A percentile compares a stretch with the other conserved stretches of the same genome.
These are phyloP conservation scores for Podospora appendiculata DNA, from an alignment of 495 filamentous ascomycete genomes.

Conservation along the genomic window DNA sequence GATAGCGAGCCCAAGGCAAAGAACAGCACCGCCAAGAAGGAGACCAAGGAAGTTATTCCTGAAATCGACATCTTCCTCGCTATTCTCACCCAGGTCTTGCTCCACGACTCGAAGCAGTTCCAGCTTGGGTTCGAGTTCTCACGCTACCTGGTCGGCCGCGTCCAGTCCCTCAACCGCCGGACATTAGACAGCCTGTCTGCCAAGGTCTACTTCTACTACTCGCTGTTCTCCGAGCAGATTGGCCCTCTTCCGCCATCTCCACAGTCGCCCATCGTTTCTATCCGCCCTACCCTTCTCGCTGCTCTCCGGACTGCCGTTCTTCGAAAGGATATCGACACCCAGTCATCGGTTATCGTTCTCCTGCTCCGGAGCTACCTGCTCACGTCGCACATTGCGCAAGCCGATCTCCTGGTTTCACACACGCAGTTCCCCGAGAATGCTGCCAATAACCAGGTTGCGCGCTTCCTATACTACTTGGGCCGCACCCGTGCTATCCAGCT, in stretches of 20 bases:
- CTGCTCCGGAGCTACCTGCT: constrained; percentile 93
- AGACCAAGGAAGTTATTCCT: constrained; percentile 67
- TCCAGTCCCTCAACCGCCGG: constrained; percentile 84
- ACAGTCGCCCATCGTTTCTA: constrained; percentile 70
- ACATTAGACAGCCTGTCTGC: constrained; percentile 90
- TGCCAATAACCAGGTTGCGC: constrained; percentile 94
- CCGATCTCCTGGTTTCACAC: constrained; percentile 89
- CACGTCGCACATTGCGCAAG: constrained; percentile 94
- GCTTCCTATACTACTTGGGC: constrained; percentile 93
- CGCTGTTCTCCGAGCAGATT: constrained; percentile 85
- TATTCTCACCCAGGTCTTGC: constrained; percentile 80
- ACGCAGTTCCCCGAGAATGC: constrained; percentile 89
- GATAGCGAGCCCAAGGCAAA: constrained; percentile 52
- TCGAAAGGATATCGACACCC: constrained; percentile 91
- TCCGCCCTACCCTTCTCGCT: constrained; percentile 77
- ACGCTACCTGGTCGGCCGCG: constrained; percentile 64
- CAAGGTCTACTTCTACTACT: constrained; percentile 96
- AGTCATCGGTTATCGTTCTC: constrained; percentile 88
- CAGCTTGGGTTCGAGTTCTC: constrained; percentile 80
- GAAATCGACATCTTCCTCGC: constrained; percentile 90
- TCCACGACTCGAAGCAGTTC: constrained; percentile 75
- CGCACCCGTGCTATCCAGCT: constrained; percentile 94
- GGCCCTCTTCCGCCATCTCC: constrained; percentile 80
- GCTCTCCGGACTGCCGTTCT: constrained; percentile 90
- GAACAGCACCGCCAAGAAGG: constrained; percentile 45